Conservation (phyloP, 2,329 filamentous ascomycete genomes). For the Penicillium sp. region DNA sequence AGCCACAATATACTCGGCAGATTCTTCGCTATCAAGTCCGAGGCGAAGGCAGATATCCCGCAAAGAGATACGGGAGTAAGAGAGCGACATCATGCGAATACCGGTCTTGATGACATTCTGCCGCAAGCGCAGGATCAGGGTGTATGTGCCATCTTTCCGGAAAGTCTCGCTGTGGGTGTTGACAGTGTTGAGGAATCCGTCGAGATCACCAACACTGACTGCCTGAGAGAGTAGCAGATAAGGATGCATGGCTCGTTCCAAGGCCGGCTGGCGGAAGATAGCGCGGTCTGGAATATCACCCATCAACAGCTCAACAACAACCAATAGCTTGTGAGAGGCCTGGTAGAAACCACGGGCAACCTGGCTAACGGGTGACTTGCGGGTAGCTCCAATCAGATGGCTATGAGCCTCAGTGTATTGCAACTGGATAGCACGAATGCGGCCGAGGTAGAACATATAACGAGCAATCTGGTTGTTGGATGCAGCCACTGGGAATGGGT, state of each 20-base stretch:
- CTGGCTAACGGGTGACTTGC: constrained; percentile 87
- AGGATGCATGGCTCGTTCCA: constrained; percentile 84
- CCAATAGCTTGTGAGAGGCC: constrained; percentile 90
- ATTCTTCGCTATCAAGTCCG: constrained; percentile 92
- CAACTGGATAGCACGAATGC: constrained; percentile 93
- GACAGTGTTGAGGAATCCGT: constrained; percentile 86
- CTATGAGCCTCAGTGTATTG: constrained; percentile 96
- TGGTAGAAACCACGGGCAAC: constrained; percentile 94
- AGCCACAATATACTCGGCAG: constrained; percentile 97
- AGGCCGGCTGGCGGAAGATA: constrained; percentile 82
- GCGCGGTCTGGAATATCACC: constrained; percentile 96
- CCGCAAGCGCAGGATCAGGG: constrained; percentile 85
- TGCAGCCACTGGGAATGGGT: constrained; percentile 88
- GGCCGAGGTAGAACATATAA: constrained; percentile 95
- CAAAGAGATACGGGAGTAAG: constrained; percentile 94
- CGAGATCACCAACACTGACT: constrained; percentile 92
- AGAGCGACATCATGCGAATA: constrained; percentile 98
- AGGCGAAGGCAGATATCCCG: constrained; percentile 96
- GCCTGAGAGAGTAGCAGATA: constrained; percentile 94
- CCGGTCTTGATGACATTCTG: constrained; percentile 99
- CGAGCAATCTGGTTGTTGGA: constrained; percentile 98
- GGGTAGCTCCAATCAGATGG: constrained; percentile 86
- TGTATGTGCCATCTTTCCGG: constrained; percentile 92
- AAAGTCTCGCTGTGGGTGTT: constrained; percentile 79
- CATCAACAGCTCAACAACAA: constrained; percentile 96